These are phyloP conservation scores for Orbilia ellipsospora DNA, from an alignment of 2,329 filamentous ascomycete genomes.

Conservation along the genomic window DNA sequence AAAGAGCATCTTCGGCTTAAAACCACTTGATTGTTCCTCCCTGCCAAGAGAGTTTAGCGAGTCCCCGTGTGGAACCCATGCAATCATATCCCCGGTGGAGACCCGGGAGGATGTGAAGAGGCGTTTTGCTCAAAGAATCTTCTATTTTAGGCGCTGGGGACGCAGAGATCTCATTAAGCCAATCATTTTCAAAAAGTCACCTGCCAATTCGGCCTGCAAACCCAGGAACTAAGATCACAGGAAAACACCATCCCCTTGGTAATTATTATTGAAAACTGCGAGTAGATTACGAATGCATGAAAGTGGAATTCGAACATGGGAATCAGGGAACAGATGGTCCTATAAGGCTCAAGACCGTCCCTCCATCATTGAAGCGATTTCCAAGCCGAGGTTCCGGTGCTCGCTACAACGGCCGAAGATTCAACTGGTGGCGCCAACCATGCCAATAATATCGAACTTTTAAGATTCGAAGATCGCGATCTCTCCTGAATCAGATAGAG, in stretches of 20 bases:
- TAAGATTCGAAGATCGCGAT: constrained; percentile 33
- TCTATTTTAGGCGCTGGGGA: constrained; percentile 55
- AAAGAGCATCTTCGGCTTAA: constrained; percentile 6
- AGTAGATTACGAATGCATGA: not conserved
- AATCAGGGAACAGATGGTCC: constrained; percentile 15
- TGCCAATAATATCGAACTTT: constrained; percentile 19
- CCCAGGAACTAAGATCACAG: constrained; percentile 50
- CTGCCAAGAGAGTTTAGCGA: constrained; percentile 28
- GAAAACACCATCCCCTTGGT: constrained; percentile 9
- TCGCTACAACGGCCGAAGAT: constrained; percentile 8
- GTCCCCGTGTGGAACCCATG: constrained; percentile 30
- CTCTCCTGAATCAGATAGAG: constrained; percentile 33
- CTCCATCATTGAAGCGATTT: not conserved
- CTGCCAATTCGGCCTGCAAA: constrained; percentile 8
- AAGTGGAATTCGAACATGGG: constrained; percentile 22
- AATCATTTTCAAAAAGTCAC: constrained; percentile 21
- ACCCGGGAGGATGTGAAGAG: constrained; percentile 1
- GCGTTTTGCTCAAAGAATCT: constrained; percentile 15
- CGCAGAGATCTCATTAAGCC: constrained; percentile 29
- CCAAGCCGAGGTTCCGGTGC: constrained; percentile 12
- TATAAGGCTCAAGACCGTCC: constrained; percentile 24
- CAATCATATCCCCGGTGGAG: constrained; percentile 18
- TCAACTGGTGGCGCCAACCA: constrained; percentile 28
- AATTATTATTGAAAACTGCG: constrained; percentile 18
- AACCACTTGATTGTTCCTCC: not conserved